phyloP scores from a whole-genome alignment of 2,329 filamentous ascomycete species.

The Pseudopyrenochaeta lycopersici region DNA sequence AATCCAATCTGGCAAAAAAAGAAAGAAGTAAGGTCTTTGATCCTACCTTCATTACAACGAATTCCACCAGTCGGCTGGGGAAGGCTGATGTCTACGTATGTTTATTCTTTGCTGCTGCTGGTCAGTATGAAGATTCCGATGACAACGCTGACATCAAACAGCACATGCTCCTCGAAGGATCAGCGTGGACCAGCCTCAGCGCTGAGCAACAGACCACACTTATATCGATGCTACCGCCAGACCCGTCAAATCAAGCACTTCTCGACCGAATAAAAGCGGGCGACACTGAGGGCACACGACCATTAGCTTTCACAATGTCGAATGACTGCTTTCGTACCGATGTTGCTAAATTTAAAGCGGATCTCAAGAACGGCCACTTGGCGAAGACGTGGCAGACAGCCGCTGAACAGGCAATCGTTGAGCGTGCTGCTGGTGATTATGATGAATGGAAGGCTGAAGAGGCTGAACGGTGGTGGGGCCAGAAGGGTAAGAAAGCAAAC shows the following conservation, averaged over 20 bases:
- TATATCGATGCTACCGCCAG: conserved; percentile 34
- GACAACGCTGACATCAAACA: conserved; percentile 10
- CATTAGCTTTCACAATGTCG: conserved; percentile 32
- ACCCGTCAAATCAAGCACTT: conserved; percentile 21
- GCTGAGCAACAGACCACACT: conserved; percentile 29
- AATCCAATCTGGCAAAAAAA: conserved; percentile 16
- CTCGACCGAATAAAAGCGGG: conserved; percentile 21
- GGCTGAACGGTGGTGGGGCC: conserved; percentile 66
- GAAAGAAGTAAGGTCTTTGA: conserved; percentile 34
- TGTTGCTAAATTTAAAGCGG: conserved; percentile 64
- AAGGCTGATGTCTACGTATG: conserved; percentile 44
- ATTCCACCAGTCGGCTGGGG: conserved; percentile 37
- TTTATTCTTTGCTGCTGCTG: neutral
- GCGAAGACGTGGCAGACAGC: conserved; percentile 66
- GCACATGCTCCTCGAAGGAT: conserved; percentile 42
- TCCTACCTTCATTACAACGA: conserved; percentile 42
- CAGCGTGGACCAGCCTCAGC: conserved; percentile 41
- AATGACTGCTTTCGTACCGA: conserved; percentile 62
- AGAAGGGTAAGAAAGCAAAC: conserved; percentile 51
- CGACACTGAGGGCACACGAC: conserved; percentile 24
- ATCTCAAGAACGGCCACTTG: conserved; percentile 64
- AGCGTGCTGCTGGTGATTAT: conserved; percentile 63
- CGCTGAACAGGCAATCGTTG: conserved; percentile 62
- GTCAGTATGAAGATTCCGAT: too few relatives aligned
- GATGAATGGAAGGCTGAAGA: conserved; percentile 65